Evolutionary conservation across 108 stramenopile genomes (phyloP), one percentile per base, ranked within the genome.

Genomic region (Cyclotella cryptica): DNA sequence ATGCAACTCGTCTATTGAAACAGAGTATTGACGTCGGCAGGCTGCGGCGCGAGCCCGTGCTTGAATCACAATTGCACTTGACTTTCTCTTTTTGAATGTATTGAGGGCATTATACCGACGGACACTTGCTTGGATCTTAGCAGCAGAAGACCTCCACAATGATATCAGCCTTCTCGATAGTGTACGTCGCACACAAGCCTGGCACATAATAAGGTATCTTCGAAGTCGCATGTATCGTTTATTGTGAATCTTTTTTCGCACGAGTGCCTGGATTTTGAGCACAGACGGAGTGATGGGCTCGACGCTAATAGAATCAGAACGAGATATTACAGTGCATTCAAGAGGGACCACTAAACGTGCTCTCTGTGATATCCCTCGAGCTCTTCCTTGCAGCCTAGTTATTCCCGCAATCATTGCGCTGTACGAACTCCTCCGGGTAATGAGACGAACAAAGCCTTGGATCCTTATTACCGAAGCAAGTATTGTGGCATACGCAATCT

Each of bases 401-500:
- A 51, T 8, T 51, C n/a, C 49, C 8, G 49, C 17, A 17, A 51
- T 17, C 3, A 51, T 19, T 19, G 49, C 17, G 3, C 19, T 51
- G 19, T 51, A 51, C 49, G 6, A 51, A 51, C 6, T 17, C 8
- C 49, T 51, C 49, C 8, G 17, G n/a, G 3, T 19, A 51, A 51
- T 22, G 41, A 9, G 60, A 62, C 60, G 60, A 40, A 30, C 13
- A 62, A 62, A 40, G 11, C 60, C 17, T 62, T 62, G 60, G 17
- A 62, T 41, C 30, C 15, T n/a, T 13, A 65, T 45, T 45, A 26
- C 44, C 12, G 21, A 12, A 21, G 14, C 13, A 65, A 65, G 22
- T 21, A 14, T 45, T 1, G n/a, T 21, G 6, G n/a, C 21, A 45
- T 26, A 65, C 15, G 43, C 64, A 22, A 45, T 13, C 24, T 22